Conservation (phyloP, 306 rosid genomes). For the Sicyos baderoa region DNA sequence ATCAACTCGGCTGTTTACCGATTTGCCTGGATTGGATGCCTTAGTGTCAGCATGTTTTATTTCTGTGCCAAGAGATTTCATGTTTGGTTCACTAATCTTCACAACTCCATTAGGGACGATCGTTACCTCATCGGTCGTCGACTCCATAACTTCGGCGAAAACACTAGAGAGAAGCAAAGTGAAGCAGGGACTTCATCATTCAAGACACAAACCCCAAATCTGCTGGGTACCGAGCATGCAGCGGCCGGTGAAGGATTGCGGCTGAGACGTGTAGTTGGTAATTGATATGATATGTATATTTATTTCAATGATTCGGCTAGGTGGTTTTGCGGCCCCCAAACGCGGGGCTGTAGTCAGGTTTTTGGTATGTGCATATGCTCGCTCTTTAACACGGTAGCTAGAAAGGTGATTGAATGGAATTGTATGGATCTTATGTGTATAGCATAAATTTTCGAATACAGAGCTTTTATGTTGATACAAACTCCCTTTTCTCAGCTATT, state of each 20-base stretch:
- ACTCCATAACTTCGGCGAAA: slow-evolving; percentile 90
- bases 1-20: slow-evolving; percentile 95
- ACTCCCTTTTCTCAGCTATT: neutral
- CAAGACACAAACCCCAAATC: slow-evolving; percentile 28
- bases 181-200: slow-evolving; percentile 33
- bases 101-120: slow-evolving; percentile 91
- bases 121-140: slow-evolving; percentile 88
- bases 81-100: slow-evolving; percentile 97
- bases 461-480: neutral
- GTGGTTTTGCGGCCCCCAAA: slow-evolving; percentile 16
- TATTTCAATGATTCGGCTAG: neutral
- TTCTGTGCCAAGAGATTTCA: slow-evolving; percentile 94
- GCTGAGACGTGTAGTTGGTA: slow-evolving; percentile 39
- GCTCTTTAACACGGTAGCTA: slow-evolving; percentile 27
- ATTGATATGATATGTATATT: slow-evolving; percentile 22
- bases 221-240: slow-evolving; percentile 35
- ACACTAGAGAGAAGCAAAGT: slow-evolving; percentile 27
- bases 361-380: slow-evolving; percentile 19
- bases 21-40: slow-evolving; percentile 97
- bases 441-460: slow-evolving; percentile 1
- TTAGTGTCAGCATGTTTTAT: slow-evolving; percentile 64
- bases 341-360: slow-evolving; percentile 11
- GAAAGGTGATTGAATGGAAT: neutral
- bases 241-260: slow-evolving; percentile 51
- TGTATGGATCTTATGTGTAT: slow-evolving; percentile 7